Evolutionary conservation across 257 asterid species (phyloP).

Genomic region (Nemophila menziesii): DNA sequence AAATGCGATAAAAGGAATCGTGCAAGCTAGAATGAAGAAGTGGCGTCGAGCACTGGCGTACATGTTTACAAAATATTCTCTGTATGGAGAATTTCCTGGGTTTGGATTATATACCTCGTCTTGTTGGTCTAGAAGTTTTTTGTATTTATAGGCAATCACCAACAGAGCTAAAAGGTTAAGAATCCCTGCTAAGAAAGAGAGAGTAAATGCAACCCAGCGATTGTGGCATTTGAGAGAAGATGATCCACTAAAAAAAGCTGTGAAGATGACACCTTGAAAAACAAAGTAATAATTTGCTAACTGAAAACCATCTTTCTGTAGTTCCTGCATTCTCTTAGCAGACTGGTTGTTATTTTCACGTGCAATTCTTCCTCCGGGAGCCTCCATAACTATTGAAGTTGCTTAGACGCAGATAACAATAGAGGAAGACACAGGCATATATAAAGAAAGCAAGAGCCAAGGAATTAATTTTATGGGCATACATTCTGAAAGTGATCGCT

Average conservation of each 20-base stretch:
- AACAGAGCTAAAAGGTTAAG: conserved; percentile 7
- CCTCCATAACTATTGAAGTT: too few relatives aligned
- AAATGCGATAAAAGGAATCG: conserved; percentile 6
- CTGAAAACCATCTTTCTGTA: conserved; percentile 17
- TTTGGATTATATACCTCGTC: neutral
- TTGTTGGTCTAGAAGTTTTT: conserved; percentile 8
- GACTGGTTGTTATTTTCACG: too few relatives aligned
- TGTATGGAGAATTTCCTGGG: neutral
- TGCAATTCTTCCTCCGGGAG: too few relatives aligned
- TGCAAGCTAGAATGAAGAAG: conserved; percentile 1
- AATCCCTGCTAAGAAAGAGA: conserved; percentile 14
- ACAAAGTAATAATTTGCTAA: conserved; percentile 17
- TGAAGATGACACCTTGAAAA: conserved; percentile 19
- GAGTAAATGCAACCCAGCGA: conserved; percentile 17
- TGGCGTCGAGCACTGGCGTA: conserved; percentile 9
- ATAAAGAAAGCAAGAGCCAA: too few relatives aligned
- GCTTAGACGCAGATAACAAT: too few relatives aligned
- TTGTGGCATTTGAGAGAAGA: conserved; percentile 18
- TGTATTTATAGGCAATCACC: conserved; percentile 13
- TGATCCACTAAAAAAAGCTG: conserved; percentile 16
- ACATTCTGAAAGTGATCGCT: too few relatives aligned
- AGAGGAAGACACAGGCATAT: too few relatives aligned
- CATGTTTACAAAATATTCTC: neutral
- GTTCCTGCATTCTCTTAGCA: conserved; percentile 9
- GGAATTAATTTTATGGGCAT: too few relatives aligned